These are phyloP conservation scores for Saccharomyces uvarum DNA, from an alignment of 1,139 yeast genomes.

Conservation along the genomic window DNA sequence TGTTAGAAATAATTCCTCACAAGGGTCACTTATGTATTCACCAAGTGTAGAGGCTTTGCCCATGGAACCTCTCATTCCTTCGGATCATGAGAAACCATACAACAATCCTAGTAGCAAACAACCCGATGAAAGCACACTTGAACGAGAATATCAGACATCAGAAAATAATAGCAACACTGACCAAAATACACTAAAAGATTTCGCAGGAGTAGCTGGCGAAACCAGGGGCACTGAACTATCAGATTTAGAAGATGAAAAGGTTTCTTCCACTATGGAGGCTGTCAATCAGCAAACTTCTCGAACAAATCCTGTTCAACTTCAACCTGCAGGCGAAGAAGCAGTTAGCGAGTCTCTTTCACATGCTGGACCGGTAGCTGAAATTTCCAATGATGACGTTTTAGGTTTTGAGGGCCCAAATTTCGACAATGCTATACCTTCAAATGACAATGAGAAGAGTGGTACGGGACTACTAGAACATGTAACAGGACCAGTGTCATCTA, in stretches of 20 bases:
- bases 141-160: background rate
- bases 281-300: background rate
- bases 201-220: background rate
- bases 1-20: background rate
- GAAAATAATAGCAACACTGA: background rate
- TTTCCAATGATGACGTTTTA: background rate
- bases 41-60: background rate
- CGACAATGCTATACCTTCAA: background rate
- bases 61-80: background rate
- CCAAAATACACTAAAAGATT: background rate
- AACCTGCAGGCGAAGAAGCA: background rate
- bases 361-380: background rate
- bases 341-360: background rate
- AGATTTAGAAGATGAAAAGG: background rate
- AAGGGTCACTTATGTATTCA: background rate
- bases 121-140: background rate
- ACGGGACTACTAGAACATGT: background rate
- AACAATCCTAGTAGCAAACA: background rate
- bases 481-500: background rate
- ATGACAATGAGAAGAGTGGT: background rate
- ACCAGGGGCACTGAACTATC: background rate
- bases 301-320: background rate
- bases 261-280: background rate
- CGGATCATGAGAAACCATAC: background rate
- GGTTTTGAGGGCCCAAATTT: background rate